Evolutionary conservation across 495 filamentous ascomycete species (phyloP), one percentile per base, ranked within the genome.

Genomic region (Lophiostoma macrostomum): DNA sequence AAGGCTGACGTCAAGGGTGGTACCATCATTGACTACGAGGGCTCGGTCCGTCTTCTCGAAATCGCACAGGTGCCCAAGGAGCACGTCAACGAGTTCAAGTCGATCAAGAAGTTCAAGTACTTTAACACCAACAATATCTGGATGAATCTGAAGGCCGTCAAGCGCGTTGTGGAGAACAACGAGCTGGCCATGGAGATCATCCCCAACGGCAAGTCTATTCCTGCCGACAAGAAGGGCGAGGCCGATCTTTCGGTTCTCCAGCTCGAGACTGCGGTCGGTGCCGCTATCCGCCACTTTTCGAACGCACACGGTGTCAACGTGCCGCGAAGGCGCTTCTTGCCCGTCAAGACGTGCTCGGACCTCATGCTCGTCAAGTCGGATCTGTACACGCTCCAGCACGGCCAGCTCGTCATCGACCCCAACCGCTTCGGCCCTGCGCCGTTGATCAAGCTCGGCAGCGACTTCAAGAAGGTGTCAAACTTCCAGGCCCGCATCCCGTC

Each of bases 81-180:
- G 76, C 91, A 99, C 76, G 86, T 88, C 66, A 96, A 99, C 75
- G 93, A 99, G 76, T 99, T 99, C 88, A 99, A 99, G 84, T 96
- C 93, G 40, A 99, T 99, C 78, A 99, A 97, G 86, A 99, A 99
- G 80, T 99, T 99, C 85, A 96, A 95, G 80, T 99, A 99, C 83
- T 99, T 99, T 85, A 99, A 99, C 83, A 99, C 93, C 74, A 99
- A 99, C 86, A 99, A 99, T 81, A 95, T 99, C 76, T 99, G 93
- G 93, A 86, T 99, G 80, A 96, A 93, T 77, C 81, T 95, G 63
- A 83, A 88, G 67, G 93, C 93, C 58, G 86, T 99, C 78, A 96
- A 96, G 86, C 90, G 94, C 52, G 90, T 99, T 39, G 94, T 99
- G 1, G 91, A 99, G 79, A 87, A 95, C 76, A 88, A 95, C 73